Base-by-base conservation (phyloP, 2,329 filamentous ascomycete species). In the Penicillium sp. region DNA sequence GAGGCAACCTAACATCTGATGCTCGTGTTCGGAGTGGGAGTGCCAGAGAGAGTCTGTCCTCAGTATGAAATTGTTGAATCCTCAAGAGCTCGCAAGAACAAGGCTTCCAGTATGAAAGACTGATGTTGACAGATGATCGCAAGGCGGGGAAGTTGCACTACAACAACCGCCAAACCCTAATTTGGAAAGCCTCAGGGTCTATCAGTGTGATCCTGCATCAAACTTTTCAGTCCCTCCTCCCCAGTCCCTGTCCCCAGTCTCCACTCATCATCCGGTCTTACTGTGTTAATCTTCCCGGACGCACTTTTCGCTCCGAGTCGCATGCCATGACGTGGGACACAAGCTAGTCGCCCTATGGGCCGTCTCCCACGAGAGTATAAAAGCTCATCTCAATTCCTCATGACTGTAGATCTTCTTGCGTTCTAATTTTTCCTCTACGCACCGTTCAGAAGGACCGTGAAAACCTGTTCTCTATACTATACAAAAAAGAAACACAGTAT, bases 1-100 rank as follows among this genome's bases (percentile, higher is more conserved):
- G 47, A 18, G 58, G 45, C 50, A 59, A 51, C 11, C 30, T n/a
- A 47, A 47, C 50, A 49, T 50, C 19, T 48, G 38, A 53, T 49
- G 1, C 14, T 32, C 7, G 29, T 10, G 18, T 40, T 49, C 45
- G 38, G 51, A 48, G 30, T 13, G 14, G 13, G n/a, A 19, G 10
- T 30, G 16, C 29, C 29, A 29, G 8, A 45, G 13, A n/a, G 16
- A 11, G 29, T 29, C 11, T 27, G 16, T 0, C 10, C 9, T 36
- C 16, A 23, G 10, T 9, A 30, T 30, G n/a, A 16, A 3, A 26
- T 5, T 26, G 3, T 9, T 32, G 9, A 23, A n/a, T 26, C 10
- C 2, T 5, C 8, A 5, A 26, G 10, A 13, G 13, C 23, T 16
- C 4, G 8, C 14, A 10, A 18, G 27, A n/a, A 47, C 8, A 18